Evolutionary conservation across 129 eudicot species (phyloP).

Genomic region (Flaveria trinervia): DNA sequence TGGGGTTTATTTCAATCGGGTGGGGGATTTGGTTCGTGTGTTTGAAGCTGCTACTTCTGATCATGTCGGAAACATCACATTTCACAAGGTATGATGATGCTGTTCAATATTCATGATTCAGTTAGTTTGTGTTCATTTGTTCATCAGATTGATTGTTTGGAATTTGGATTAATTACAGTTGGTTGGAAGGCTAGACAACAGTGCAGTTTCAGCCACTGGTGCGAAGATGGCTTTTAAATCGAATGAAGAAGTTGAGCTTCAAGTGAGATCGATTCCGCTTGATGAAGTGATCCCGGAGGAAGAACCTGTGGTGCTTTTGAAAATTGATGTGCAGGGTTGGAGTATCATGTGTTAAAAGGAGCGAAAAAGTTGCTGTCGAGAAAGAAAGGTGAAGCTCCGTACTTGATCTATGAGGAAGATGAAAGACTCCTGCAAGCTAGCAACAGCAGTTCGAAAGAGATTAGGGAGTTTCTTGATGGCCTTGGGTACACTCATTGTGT

Average conservation of each 20-base stretch:
- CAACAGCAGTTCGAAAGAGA: constrained; percentile 58
- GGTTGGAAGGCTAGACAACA: constrained; percentile 94
- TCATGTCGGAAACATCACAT: constrained; percentile 73
- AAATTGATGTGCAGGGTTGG: constrained; percentile 98
- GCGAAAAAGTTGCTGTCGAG: constrained; percentile 74
- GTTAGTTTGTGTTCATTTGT: not conserved
- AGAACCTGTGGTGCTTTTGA: constrained; percentile 65
- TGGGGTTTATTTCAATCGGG: constrained; percentile 81
- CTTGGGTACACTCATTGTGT: constrained; percentile 79
- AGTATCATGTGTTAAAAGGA: constrained; percentile 89
- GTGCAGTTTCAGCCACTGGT: constrained; percentile 93
- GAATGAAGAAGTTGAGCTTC: constrained; percentile 76
- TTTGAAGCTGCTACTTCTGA: constrained; percentile 96
- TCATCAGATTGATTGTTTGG: not conserved
- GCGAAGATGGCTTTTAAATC: constrained; percentile 96
- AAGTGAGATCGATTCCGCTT: constrained; percentile 76
- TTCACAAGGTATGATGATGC: constrained; percentile 62
- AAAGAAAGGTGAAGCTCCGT: constrained; percentile 84
- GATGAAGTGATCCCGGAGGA: constrained; percentile 50
- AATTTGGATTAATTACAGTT: constrained; percentile 44
- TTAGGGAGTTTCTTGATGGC: constrained; percentile 58
- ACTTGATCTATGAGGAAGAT: constrained; percentile 96
- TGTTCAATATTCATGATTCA: not conserved
- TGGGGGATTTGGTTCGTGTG: constrained; percentile 65
- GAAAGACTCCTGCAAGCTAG: constrained; percentile 60